Evolutionary conservation across 352 stramenopile species (phyloP).

Genomic region (Pilasporangium apinafurcum): DNA sequence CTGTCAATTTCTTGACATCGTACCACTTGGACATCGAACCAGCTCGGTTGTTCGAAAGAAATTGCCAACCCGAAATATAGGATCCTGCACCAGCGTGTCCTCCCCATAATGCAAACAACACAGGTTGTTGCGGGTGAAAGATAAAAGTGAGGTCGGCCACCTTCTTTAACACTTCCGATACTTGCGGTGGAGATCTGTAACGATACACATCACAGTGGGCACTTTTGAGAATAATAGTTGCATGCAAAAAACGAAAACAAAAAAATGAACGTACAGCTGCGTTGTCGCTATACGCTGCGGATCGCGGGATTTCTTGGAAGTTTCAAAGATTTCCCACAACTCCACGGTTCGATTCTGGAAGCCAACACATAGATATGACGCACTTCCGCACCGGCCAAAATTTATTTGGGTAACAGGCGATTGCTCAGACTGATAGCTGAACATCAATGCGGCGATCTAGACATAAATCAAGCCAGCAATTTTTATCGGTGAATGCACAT

Average conservation of each 20-base stretch:
- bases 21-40: conserved; percentile 16
- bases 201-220: background rate
- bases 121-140: conserved; percentile 30
- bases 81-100: too few relatives aligned
- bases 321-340: conserved; percentile 20
- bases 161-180: conserved; percentile 42
- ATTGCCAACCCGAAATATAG: too few relatives aligned
- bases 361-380: conserved; percentile 27
- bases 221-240: too few relatives aligned
- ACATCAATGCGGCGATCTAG: conserved; percentile 20
- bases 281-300: conserved; percentile 19
- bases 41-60: conserved; percentile 15
- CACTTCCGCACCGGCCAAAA: conserved; percentile 18
- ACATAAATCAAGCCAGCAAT: too few relatives aligned
- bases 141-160: conserved; percentile 32
- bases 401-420: conserved; percentile 37
- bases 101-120: conserved; percentile 50
- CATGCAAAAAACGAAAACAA: background rate
- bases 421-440: conserved; percentile 19
- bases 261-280: conserved; percentile 19
- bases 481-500: too few relatives aligned
- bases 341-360: conserved; percentile 59
- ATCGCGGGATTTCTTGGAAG: conserved; percentile 9
- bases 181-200: conserved; percentile 28
- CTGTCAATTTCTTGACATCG: background rate